Percentiles rank a stretch among this genome's conserved stretches.
These are phyloP conservation scores for Pachyrhizus erosus DNA, from an alignment of 306 rosid species.

Conservation along the genomic window DNA sequence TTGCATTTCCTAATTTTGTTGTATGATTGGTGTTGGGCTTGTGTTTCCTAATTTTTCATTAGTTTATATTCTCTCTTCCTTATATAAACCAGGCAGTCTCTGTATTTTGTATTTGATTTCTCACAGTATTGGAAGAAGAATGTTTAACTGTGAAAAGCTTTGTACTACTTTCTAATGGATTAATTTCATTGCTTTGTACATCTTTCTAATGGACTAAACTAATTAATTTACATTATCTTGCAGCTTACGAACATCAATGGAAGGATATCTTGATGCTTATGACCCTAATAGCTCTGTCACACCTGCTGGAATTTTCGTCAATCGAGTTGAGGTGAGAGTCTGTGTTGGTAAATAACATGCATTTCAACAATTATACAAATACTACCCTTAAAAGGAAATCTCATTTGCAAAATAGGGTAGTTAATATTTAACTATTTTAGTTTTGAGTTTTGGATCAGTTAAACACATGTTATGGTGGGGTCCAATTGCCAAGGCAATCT, in stretches of 20 bases:
- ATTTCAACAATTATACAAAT: slow-evolving; percentile 33
- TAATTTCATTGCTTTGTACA: background rate
- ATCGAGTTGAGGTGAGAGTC: slow-evolving; percentile 84
- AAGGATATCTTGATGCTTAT: slow-evolving; percentile 89
- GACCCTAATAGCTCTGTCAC: slow-evolving; percentile 70
- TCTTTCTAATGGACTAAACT: background rate
- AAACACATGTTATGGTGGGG: background rate
- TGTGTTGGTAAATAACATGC: background rate
- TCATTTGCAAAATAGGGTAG: slow-evolving; percentile 8
- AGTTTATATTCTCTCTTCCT: background rate
- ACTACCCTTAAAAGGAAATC: slow-evolving; percentile 14
- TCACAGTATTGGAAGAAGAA: slow-evolving; percentile 6
- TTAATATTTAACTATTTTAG: slow-evolving; percentile 4
- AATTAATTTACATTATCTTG: slow-evolving; percentile 32
- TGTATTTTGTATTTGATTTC: slow-evolving; percentile 22
- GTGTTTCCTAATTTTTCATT: background rate
- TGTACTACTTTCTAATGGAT: background rate
- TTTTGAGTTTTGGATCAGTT: background rate
- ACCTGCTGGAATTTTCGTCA: slow-evolving; percentile 89
- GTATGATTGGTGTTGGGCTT: slow-evolving; percentile 4
- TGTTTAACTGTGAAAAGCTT: background rate
- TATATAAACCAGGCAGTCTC: background rate
- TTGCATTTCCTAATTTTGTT: background rate
- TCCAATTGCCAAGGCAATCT: background rate
- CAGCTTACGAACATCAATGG: slow-evolving; percentile 94